Evolutionary conservation across 1,284 basidiomycete genomes (phyloP).

Genomic region (Ganoderma sp.): DNA sequence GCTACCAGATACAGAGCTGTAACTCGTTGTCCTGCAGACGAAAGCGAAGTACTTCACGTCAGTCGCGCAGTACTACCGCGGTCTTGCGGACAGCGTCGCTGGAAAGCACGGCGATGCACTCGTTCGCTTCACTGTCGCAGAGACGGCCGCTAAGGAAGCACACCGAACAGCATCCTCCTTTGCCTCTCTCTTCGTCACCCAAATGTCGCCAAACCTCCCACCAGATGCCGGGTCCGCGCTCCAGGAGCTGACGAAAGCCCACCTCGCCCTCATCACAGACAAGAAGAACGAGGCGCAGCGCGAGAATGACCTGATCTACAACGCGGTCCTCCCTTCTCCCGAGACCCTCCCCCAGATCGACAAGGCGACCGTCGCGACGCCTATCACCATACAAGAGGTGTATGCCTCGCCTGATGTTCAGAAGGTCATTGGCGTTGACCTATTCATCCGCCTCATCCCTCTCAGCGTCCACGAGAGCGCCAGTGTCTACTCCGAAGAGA

Average conservation of each 20-base stretch:
- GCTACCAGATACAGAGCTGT: not conserved
- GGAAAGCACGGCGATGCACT: conserved; percentile 89
- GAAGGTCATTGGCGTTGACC: conserved; percentile 91
- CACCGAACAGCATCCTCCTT: conserved; percentile 74
- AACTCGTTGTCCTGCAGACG: conserved; percentile 53
- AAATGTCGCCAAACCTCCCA: conserved; percentile 85
- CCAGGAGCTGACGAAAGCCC: conserved; percentile 83
- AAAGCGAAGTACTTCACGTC: conserved; percentile 93
- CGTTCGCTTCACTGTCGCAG: conserved; percentile 81
- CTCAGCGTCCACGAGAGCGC: conserved; percentile 96
- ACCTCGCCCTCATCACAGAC: conserved; percentile 80
- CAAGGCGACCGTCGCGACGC: conserved; percentile 40
- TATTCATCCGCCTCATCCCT: conserved; percentile 90
- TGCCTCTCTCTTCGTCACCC: conserved; percentile 72
- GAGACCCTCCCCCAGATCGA: conserved; percentile 72
- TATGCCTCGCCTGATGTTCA: conserved; percentile 93
- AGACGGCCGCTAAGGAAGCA: conserved; percentile 87
- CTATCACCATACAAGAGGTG: conserved; percentile 74
- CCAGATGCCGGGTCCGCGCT: conserved; percentile 84
- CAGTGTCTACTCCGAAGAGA: conserved; percentile 97
- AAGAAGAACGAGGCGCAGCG: conserved; percentile 78
- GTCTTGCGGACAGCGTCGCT: conserved; percentile 76
- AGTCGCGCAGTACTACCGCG: conserved; percentile 87
- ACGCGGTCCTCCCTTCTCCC: conserved; percentile 86
- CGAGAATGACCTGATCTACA: conserved; percentile 98